Percentiles rank a stretch among this genome's conserved stretches.
These are phyloP conservation scores for Kernera saxatilis DNA, from an alignment of 345 rosid species.

Conservation along the genomic window DNA sequence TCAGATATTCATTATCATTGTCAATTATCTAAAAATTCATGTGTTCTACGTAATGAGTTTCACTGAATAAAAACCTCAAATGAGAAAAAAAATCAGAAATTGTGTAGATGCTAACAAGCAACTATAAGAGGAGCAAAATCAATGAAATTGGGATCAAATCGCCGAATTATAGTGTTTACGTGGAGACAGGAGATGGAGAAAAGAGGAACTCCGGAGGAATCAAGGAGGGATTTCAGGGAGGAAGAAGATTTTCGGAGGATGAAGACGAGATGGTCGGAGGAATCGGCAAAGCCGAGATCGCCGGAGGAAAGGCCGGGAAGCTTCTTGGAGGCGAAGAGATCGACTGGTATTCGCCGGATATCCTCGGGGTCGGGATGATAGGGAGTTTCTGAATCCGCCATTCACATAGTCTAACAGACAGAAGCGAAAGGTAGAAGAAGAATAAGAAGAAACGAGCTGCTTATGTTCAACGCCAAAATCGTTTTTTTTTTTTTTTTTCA, in stretches of 20 bases:
- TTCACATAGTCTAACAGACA: constrained; percentile 5
- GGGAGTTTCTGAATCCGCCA: constrained; percentile 32
- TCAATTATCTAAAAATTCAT: not conserved
- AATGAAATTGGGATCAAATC: not conserved
- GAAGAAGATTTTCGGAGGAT: constrained; percentile 35
- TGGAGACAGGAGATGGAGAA: constrained; percentile 40
- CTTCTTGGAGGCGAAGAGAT: constrained; percentile 71
- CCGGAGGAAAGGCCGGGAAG: constrained; percentile 52
- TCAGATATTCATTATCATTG: not conserved
- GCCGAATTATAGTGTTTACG: constrained; percentile 31
- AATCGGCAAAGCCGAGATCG: constrained; percentile 63
- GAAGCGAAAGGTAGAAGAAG: not conserved
- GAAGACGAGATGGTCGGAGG: constrained; percentile 49
- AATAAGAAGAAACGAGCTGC: constrained; percentile 4
- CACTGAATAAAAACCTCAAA: not conserved
- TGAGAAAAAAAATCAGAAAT: not conserved
- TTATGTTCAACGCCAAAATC: constrained; percentile 5
- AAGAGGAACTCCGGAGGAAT: constrained; percentile 48
- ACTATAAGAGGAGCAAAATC: not conserved
- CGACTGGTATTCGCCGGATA: constrained; percentile 48
- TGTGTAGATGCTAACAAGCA: not conserved
- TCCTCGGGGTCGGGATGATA: constrained; percentile 26
- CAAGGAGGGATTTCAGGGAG: constrained; percentile 30
- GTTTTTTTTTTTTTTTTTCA: not conserved
- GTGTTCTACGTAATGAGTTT: not conserved